Evolutionary conservation across 1,139 yeast genomes (phyloP), one percentile per base, ranked within the genome.

Genomic region (Suhomyces coccinellae): DNA sequence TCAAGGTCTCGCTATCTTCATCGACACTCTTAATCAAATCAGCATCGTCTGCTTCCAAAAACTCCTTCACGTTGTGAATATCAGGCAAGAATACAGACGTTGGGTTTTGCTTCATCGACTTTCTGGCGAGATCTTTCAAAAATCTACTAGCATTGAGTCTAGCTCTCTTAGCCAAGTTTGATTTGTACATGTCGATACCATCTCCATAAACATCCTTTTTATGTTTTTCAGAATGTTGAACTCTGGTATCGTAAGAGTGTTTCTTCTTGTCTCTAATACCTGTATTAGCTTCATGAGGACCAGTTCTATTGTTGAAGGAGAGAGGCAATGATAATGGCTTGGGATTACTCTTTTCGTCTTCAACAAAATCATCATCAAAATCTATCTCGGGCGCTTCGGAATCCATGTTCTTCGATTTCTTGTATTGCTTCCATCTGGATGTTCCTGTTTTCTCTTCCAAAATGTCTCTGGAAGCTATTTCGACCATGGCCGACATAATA

Each of bases 231-330:
- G 77, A 87, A 40, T 83, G 82, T 45, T 84, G 85, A 36, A 91
- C 84, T 58, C 98, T 78, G 1, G 89, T 77, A 64, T 91, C 98
- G 2, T 83, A 76, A 15, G 96, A 87, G 46, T 83, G 80, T 47
- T 84, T 82, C 68, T 91, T 91, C 60, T 80, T 82, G 50, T 90
- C 97, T 49, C 96, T 73, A 29, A 91, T 79, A 42, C 98, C 98
- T 43, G 72, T 70, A 58, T 91, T 91, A 28, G 89, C 96, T 49
- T 80, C 87, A 48, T 67, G 70, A 0, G 71, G 61, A 24, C 97
- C 97, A 0, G 96, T 93, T 56, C 95, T 76, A 58, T 88, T 83
- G 62, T 90, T 91, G 66, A 91, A 91, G 0, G 95, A 84, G 45
- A 83, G 73, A 45, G 83, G 83, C 45, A 78, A 60, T 2, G 71